Evolutionary conservation across 495 filamentous ascomycete species (phyloP).

Genomic region (Echria macrotheca): DNA sequence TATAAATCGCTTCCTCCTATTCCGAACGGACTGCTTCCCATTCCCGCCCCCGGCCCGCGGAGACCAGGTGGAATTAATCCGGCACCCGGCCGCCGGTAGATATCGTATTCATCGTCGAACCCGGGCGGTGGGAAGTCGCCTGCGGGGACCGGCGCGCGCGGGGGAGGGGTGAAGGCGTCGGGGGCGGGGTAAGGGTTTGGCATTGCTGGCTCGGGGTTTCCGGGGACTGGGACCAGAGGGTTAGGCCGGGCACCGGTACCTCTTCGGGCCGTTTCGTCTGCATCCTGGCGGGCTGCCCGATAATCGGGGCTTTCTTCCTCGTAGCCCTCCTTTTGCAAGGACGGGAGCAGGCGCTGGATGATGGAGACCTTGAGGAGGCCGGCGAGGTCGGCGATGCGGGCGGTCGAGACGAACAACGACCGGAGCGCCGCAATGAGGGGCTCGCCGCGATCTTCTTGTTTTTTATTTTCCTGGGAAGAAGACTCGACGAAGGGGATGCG

Average conservation of each 20-base stretch:
- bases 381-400: constrained; percentile 62
- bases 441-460: constrained; percentile 36
- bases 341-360: constrained; percentile 73
- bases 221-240: constrained; percentile 27
- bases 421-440: constrained; percentile 44
- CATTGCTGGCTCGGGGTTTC: constrained; percentile 52
- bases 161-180: constrained; percentile 54
- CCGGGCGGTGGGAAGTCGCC: constrained; percentile 82
- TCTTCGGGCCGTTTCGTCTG: constrained; percentile 24
- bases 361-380: constrained; percentile 65
- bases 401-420: constrained; percentile 66
- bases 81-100: constrained; percentile 61
- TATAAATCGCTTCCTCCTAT: constrained; percentile 85
- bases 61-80: constrained; percentile 3
- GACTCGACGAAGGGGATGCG: constrained; percentile 40
- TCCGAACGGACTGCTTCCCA: constrained; percentile 44
- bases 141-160: constrained; percentile 60
- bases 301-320: constrained; percentile 51
- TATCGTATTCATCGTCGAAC: constrained; percentile 91
- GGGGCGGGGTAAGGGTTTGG: constrained; percentile 56
- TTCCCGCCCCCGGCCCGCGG: constrained; percentile 37
- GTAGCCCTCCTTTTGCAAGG: constrained; percentile 70
- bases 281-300: constrained; percentile 25
- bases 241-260: constrained; percentile 21
- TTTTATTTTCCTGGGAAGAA: constrained; percentile 17